These are phyloP conservation scores for Blastobotrys muscicola DNA, from an alignment of 805 yeast genomes.

Conservation along the genomic window DNA sequence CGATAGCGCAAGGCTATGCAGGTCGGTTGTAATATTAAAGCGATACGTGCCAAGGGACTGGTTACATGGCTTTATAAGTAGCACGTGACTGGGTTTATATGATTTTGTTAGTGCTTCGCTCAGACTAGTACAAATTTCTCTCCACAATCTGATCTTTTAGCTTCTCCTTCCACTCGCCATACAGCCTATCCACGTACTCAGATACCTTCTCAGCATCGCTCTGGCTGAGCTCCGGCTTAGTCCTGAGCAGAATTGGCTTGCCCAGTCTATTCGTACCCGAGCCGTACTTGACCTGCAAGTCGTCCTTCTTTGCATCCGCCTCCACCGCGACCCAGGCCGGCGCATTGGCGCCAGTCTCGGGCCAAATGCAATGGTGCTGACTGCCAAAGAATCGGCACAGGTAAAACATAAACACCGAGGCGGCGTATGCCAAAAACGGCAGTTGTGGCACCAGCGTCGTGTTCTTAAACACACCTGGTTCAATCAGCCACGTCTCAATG, in stretches of 20 bases:
- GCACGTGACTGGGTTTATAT: too few relatives aligned
- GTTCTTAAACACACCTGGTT: slow-evolving; percentile 90
- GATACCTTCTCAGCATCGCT: slow-evolving; percentile 57
- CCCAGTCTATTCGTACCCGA: slow-evolving; percentile 65
- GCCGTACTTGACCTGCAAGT: slow-evolving; percentile 55
- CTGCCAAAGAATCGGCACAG: slow-evolving; percentile 76
- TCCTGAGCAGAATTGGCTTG: slow-evolving; percentile 46
- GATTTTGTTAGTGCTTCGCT: too few relatives aligned
- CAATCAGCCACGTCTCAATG: slow-evolving; percentile 67
- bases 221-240: slow-evolving; percentile 16
- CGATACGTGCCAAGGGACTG: too few relatives aligned
- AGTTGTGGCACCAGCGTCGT: slow-evolving; percentile 68
- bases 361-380: slow-evolving; percentile 80
- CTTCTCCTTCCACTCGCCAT: slow-evolving; percentile 62
- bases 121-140: slow-evolving; percentile 19
- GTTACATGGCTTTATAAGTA: too few relatives aligned
- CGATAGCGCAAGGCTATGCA: too few relatives aligned
- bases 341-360: slow-evolving; percentile 85
- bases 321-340: slow-evolving; percentile 56
- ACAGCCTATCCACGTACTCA: slow-evolving; percentile 49
- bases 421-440: slow-evolving; percentile 70
- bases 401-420: slow-evolving; percentile 79
- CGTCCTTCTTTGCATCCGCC: slow-evolving; percentile 39
- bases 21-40: too few relatives aligned
- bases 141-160: slow-evolving; percentile 64